phyloP scores from a whole-genome alignment of 140 eudicot genomes.

The Flaveria floridana region DNA sequence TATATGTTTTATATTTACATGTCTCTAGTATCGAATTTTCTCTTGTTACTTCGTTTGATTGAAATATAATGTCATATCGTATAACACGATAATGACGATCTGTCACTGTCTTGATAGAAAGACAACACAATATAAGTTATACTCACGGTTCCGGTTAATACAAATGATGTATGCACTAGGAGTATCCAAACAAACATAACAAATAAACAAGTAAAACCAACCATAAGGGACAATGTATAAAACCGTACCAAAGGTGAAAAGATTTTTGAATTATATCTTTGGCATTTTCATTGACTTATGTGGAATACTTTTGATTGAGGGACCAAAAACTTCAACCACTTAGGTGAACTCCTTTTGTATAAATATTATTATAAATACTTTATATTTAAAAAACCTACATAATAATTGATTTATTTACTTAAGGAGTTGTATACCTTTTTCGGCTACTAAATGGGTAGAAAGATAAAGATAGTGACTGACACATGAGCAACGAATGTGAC shows the following conservation, averaged over 20 bases:
- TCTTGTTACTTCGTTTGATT: neutral
- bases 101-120: neutral
- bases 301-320: neutral
- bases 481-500: too few relatives aligned
- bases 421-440: too few relatives aligned
- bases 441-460: too few relatives aligned
- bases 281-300: constrained; percentile 17
- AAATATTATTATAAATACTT: neutral
- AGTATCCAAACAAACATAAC: constrained; percentile 20
- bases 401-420: neutral
- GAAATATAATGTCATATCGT: neutral
- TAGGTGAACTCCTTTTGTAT: neutral
- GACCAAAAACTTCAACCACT: neutral
- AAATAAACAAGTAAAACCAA: constrained; percentile 13
- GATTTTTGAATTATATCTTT: constrained; percentile 2
- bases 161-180: constrained; percentile 7
- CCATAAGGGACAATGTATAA: neutral
- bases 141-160: neutral
- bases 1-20: neutral
- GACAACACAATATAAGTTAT: neutral
- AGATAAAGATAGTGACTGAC: too few relatives aligned
- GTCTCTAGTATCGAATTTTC: neutral
- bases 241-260: neutral
- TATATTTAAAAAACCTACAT: neutral
- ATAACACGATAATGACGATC: neutral